Base-by-base conservation (phyloP, 1,284 basidiomycete species). In the Mrakiaceae sp. region DNA sequence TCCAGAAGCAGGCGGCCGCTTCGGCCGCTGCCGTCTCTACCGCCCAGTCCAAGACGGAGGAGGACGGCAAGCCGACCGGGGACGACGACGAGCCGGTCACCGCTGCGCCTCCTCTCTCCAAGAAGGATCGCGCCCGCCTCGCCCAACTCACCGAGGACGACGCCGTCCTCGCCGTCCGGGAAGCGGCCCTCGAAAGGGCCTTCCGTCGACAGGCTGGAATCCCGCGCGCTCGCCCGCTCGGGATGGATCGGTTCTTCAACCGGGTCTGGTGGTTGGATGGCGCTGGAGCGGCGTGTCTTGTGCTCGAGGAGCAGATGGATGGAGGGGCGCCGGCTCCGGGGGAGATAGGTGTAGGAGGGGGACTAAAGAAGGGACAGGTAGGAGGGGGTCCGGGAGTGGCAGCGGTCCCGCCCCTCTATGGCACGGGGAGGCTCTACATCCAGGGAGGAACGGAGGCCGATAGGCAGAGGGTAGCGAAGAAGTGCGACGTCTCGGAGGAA, bases 211-310 rank as follows among this genome's bases (percentile, higher is more conserved):
- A 90, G 66, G 79, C 90, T 46, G 88, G 88, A 64, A 85, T 87
- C 6, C 82, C 94, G 52, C 83, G 55, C 12, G 55, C 55, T 7
- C 10, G 43, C 12, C 91, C 94, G 1, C 72, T 98, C 57, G 95
- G 96, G 3, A 82, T 83, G 69, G 96, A 98, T 74, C 82, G 95
- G 63, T 98, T 97, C 77, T 87, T 89, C 72, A 95, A 96, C 75
- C 85, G 88, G 47, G 82, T 97, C 68, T 98, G 94, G 93, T 98
- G 95, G 95, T 90, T 98, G 73, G 95, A 98, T 76, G 95, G 96
- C 3, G 84, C 95, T 78, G 95, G 96, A 3, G 84, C 84, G 2
- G 86, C 86, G 63, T 85, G 86, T 44, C 76, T 95, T 51, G 77
- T 91, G 27, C 27, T 27, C 27, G 61, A 84, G 83, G 42, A 85